Evolutionary conservation across 1,139 yeast species (phyloP), one percentile per base, ranked within the genome.

Genomic region (Geotrichum citri-aurantii): DNA sequence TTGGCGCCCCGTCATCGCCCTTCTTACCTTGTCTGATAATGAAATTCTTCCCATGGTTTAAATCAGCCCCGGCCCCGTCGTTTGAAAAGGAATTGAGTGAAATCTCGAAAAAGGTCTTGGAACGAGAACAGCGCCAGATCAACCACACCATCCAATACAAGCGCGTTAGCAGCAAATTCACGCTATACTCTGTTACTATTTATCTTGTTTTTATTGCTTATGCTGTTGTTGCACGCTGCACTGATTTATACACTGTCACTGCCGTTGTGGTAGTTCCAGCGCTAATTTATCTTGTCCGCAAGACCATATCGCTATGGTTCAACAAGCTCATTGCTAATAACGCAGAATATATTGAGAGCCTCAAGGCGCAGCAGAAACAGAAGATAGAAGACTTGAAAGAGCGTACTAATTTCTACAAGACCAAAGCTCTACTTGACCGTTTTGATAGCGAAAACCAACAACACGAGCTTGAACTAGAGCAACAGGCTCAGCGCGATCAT

Each of bases 381-480:
- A 86, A 86, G 71, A 79, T 92, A 54, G 86, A 84, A 21, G 91
- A 87, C 61, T 77, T 92, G 72, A 92, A 92, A 72, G 82, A 83
- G 61, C 79, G 82, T 65, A 88, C 97, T 24, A 88, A 88, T 66
- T 93, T 84, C 71, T 82, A 86, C 66, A 80, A 86, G 23, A 89
- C 97, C 0, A 84, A 83, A 70, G 84, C 88, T 17, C 77, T 92
- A 59, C 75, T 93, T 55, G 81, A 79, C 58, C 79, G 91, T 65
- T 91, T 83, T 66, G 84, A 69, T 23, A 61, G 63, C 2, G 54
- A 52, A 37, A 52, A 46, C 47, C 52, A 54, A 26, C 26, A 31
- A 26, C 21, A n/a, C 29, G 42, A 17, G 44, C 44, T 29, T 11
- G 42, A 27, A 19, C 23, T 29, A 26, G 51, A 24, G 44, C 44